phyloP scores from a whole-genome alignment of 768 basidiomycete genomes.

The Boletus sp. region DNA sequence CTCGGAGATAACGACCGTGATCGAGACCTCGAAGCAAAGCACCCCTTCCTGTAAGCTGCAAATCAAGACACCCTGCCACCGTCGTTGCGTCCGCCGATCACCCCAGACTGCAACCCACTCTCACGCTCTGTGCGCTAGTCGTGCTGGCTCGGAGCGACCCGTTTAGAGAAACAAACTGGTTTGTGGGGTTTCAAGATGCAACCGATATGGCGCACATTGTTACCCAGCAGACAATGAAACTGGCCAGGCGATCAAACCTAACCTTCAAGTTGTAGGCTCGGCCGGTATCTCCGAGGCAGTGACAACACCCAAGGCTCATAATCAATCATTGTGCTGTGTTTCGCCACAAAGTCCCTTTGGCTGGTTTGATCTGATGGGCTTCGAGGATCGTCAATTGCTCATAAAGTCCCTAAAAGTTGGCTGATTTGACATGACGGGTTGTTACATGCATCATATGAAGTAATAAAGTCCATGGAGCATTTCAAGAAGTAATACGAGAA shows the following conservation, averaged over 20 bases:
- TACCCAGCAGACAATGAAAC: background rate
- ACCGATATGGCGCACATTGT: background rate
- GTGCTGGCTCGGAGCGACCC: background rate
- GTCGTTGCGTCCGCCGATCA: background rate
- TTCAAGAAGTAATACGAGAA: background rate
- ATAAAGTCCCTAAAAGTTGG: background rate
- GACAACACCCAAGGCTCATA: background rate
- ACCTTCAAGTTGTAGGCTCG: background rate
- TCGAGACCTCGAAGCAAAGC: too few species aligned
- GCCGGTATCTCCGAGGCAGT: background rate
- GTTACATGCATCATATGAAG: background rate
- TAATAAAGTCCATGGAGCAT: background rate
- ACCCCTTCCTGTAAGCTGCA: background rate
- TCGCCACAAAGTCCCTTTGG: background rate
- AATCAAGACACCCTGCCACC: background rate
- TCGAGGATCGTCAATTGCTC: background rate
- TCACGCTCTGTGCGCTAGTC: background rate
- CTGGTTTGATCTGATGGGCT: background rate
- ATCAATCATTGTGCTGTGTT: background rate
- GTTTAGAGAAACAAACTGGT: background rate
- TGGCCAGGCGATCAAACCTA: background rate
- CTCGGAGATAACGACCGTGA: background rate
- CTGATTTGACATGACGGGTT: background rate
- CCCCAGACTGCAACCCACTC: background rate
- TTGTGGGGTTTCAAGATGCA: background rate